Evolutionary conservation across 257 asterid species (phyloP), one percentile per base, ranked within the genome.

Genomic region (Salvia rosmarinus): DNA sequence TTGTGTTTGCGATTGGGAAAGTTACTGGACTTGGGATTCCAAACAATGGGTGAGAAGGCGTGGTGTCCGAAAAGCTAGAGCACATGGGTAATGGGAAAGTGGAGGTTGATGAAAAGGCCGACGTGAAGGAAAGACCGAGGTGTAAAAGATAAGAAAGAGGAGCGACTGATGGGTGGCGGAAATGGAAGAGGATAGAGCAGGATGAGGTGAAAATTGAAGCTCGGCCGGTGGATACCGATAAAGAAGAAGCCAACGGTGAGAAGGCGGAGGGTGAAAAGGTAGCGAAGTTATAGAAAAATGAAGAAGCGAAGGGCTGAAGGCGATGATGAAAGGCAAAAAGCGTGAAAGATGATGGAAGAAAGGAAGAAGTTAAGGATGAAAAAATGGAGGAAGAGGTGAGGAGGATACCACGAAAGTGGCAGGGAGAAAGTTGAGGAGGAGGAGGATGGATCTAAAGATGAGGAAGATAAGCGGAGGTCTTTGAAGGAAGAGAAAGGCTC

Each of bases 41-140:
- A 46, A 78, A 69, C 62, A 42, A 90, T 90, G 97, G 95, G 87
- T 52, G 91, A 81, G 82, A 88, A 70, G 67, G 94, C 82, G 66
- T 51, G 4, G 86, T 77, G 67, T 58, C 88, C 17, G 90, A 84
- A 66, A 82, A 73, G 68, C 57, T 68, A 0, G 83, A 80, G 79
- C 72, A 83, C 11, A 74, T 73, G 52, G 80, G 73, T 40, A 87
- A 87, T 79, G 92, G 84, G 23, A 75, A 73, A 19, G 76, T 21
- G 0, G 81, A 68, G 72, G 78, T 19, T 10, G 76, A 71, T 49
- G 16, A 66, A 40, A 58, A 74, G 62, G 52, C 77, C 3, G 79
- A 51, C 75, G 81, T 56, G 46, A 87, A 80, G 79, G 47, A 37
- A 80, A 49, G 50, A 46, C 51, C 0, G 83, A 75, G 54, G 61